phyloP scores from a whole-genome alignment of 805 yeast genomes.

The Yarrowia sp. region DNA sequence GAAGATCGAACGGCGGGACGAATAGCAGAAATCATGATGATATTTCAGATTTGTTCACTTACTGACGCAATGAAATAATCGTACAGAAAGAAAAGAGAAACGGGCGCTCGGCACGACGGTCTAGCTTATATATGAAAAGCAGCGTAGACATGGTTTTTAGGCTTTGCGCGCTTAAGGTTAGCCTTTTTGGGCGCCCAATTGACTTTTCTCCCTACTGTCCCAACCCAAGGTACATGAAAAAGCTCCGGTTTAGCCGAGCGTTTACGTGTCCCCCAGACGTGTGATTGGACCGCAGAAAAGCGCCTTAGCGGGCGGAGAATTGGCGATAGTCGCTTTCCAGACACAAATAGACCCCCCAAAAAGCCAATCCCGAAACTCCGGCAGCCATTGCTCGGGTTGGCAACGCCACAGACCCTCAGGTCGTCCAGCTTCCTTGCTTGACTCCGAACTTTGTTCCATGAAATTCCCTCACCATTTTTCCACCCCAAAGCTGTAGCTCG shows the following conservation, averaged over 20 bases:
- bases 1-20: slow-evolving; percentile 27
- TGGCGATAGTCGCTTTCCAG: too few relatives aligned
- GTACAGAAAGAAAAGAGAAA: slow-evolving; percentile 19
- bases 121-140: slow-evolving; percentile 24
- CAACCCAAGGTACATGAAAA: slow-evolving; percentile 26
- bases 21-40: slow-evolving; percentile 26
- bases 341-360: background rate
- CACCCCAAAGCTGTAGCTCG: slow-evolving; percentile 16
- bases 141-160: slow-evolving; percentile 1
- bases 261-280: slow-evolving; percentile 21
- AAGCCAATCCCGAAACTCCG: slow-evolving; percentile 10
- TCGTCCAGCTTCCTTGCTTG: slow-evolving; percentile 23
- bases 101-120: slow-evolving; percentile 19
- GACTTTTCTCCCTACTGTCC: slow-evolving; percentile 23
- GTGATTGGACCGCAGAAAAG: too few relatives aligned
- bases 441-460: slow-evolving; percentile 22
- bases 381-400: background rate
- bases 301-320: too few relatives aligned
- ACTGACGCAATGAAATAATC: slow-evolving; percentile 26
- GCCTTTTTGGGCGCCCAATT: slow-evolving; percentile 8
- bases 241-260: slow-evolving; percentile 27
- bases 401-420: background rate
- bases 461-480: slow-evolving; percentile 22
- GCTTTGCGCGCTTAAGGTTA: background rate
- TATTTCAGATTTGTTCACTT: slow-evolving; percentile 25